A percentile compares a stretch with the other conserved stretches of the same genome.
phyloP scores from a whole-genome alignment of 495 filamentous ascomycete species.

The Glonium stellatum region DNA sequence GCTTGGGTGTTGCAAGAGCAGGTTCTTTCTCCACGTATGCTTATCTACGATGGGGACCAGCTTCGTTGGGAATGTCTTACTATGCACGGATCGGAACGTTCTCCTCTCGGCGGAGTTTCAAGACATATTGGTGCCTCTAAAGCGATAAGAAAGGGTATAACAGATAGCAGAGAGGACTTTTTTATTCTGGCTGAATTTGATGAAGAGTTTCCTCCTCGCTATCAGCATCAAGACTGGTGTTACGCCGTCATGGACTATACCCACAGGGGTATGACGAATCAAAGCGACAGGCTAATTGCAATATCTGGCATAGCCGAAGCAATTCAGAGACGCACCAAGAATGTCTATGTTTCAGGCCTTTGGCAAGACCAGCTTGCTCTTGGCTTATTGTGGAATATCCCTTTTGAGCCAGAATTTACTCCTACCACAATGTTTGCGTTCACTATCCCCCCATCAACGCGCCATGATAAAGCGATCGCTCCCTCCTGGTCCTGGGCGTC shows the following conservation, averaged over 20 bases:
- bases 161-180: background rate
- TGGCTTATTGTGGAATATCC: slow-evolving; percentile 7
- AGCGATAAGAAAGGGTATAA: background rate
- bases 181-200: background rate
- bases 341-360: slow-evolving; percentile 4
- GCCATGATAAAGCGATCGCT: background rate
- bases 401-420: slow-evolving; percentile 1
- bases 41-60: slow-evolving; percentile 4
- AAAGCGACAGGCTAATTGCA: slow-evolving; percentile 5
- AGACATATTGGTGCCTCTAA: slow-evolving; percentile 4
- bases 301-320: slow-evolving; percentile 9
- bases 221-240: slow-evolving; percentile 5
- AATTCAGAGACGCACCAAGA: background rate
- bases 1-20: slow-evolving; percentile 15
- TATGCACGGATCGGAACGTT: slow-evolving; percentile 4
- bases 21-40: slow-evolving; percentile 11
- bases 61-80: slow-evolving; percentile 13
- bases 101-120: slow-evolving; percentile 8
- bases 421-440: slow-evolving; percentile 1
- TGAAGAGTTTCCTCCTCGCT: background rate
- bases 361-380: slow-evolving; percentile 4
- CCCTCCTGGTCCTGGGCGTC: slow-evolving; percentile 17
- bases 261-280: slow-evolving; percentile 9
- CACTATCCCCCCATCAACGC: background rate
- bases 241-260: slow-evolving; percentile 13